Evolutionary conservation across 768 basidiomycete species (phyloP).

Genomic region (Pseudohyphozyma bogoriensis): DNA sequence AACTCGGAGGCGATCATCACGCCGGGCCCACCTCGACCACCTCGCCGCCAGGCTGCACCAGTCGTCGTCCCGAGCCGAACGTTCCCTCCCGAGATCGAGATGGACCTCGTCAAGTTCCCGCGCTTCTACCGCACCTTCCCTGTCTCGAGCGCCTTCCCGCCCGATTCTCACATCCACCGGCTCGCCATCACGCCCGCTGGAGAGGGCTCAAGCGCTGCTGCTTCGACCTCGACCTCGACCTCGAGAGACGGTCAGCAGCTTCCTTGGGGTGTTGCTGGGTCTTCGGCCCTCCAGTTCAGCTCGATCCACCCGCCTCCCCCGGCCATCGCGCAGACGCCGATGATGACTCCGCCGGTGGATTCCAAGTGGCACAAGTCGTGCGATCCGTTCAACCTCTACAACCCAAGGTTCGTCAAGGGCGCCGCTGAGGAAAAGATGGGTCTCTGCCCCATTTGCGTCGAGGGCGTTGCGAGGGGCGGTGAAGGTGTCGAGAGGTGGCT

Average conservation of each 20-base stretch:
- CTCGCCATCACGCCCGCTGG: background rate
- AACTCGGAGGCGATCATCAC: no score
- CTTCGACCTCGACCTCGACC: background rate
- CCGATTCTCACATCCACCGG: conserved; percentile 28
- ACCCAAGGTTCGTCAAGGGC: conserved; percentile 65
- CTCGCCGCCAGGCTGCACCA: conserved; percentile 15
- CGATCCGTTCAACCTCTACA: conserved; percentile 58
- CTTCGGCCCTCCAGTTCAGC: background rate
- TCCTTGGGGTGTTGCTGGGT: no score
- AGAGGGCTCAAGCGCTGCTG: background rate
- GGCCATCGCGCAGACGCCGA: background rate
- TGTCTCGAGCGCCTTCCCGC: conserved; percentile 49
- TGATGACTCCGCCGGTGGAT: conserved; percentile 14
- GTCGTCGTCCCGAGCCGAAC: conserved; percentile 37
- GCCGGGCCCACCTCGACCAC: conserved; percentile 3
- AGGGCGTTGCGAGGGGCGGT: conserved; percentile 53
- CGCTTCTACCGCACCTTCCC: conserved; percentile 65
- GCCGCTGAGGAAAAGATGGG: conserved; percentile 59
- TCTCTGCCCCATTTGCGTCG: conserved; percentile 66
- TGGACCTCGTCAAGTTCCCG: conserved; percentile 45
- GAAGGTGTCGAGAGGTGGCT: conserved; percentile 58
- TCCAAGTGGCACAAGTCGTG: conserved; percentile 26
- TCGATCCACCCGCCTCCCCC: background rate
- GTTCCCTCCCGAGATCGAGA: conserved; percentile 47
- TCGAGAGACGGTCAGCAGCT: background rate